These are phyloP conservation scores for Ilyonectria robusta DNA, from an alignment of 2,329 filamentous ascomycete genomes.

Conservation along the genomic window DNA sequence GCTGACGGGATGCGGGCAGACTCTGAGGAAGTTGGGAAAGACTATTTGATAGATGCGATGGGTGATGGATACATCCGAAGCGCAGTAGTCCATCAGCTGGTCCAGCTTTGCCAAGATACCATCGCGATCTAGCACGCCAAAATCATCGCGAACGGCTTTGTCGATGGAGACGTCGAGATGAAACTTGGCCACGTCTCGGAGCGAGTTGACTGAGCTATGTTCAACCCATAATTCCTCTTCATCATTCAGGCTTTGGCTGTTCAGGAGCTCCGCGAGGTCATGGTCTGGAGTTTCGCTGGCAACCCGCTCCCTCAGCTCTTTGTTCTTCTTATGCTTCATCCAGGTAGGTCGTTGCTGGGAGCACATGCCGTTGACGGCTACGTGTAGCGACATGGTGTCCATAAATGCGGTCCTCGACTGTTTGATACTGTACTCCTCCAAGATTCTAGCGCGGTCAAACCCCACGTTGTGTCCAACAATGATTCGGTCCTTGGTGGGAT, in stretches of 20 bases:
- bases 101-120: slow-evolving; percentile 82
- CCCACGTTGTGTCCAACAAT: slow-evolving; percentile 96
- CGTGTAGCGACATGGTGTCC: slow-evolving; percentile 98
- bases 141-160: slow-evolving; percentile 88
- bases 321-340: slow-evolving; percentile 96
- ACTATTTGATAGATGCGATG: slow-evolving; percentile 95
- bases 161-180: slow-evolving; percentile 94
- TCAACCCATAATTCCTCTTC: slow-evolving; percentile 98
- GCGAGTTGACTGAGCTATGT: slow-evolving; percentile 92
- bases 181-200: slow-evolving; percentile 96
- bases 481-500: slow-evolving; percentile 79
- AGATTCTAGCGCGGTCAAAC: slow-evolving; percentile 89
- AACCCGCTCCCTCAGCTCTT: slow-evolving; percentile 85
- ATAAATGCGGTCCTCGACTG: slow-evolving; percentile 90
- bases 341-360: slow-evolving; percentile 95
- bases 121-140: slow-evolving; percentile 83
- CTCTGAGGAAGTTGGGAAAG: slow-evolving; percentile 88
- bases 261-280: slow-evolving; percentile 80
- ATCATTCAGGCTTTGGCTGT: slow-evolving; percentile 79
- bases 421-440: slow-evolving; percentile 88
- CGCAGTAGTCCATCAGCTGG: slow-evolving; percentile 92
- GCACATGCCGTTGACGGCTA: slow-evolving; percentile 99
- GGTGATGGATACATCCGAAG: slow-evolving; percentile 92
- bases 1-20: slow-evolving; percentile 96
- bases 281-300: slow-evolving; percentile 78